Conservation (phyloP, 139 green algal genomes). For the Penium margaritaceum region DNA sequence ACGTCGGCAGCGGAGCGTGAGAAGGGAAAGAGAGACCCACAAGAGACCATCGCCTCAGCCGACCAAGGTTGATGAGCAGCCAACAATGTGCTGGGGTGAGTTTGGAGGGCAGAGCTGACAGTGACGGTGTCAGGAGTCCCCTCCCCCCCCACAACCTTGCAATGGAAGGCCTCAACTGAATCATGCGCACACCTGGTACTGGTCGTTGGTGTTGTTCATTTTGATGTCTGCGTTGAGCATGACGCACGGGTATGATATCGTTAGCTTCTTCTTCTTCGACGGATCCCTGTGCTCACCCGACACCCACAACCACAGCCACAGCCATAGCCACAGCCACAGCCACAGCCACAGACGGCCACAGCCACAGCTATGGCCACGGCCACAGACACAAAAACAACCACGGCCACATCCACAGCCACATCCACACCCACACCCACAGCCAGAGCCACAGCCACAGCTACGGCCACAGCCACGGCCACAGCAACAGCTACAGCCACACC, state of each 20-base stretch:
- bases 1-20: too few relatives aligned
- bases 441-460: neutral
- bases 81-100: too few relatives aligned
- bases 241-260: constrained; percentile 85
- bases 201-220: constrained; percentile 89
- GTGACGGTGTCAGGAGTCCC: too few relatives aligned
- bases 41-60: too few relatives aligned
- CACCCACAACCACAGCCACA: too few relatives aligned
- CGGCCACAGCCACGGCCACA: neutral
- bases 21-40: too few relatives aligned
- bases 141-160: too few relatives aligned
- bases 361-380: neutral
- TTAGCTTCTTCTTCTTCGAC: constrained; percentile 61
- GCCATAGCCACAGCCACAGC: neutral
- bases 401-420: neutral
- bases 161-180: too few relatives aligned
- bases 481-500: neutral
- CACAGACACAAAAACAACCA: neutral
- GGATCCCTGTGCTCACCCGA: too few relatives aligned
- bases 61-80: too few relatives aligned
- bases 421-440: neutral
- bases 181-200: constrained; percentile 80
- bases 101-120: too few relatives aligned
- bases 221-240: constrained; percentile 96
- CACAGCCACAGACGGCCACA: neutral